phyloP scores from a whole-genome alignment of 2,329 filamentous ascomycete genomes.

The Iodosphaeria phyllophila region DNA sequence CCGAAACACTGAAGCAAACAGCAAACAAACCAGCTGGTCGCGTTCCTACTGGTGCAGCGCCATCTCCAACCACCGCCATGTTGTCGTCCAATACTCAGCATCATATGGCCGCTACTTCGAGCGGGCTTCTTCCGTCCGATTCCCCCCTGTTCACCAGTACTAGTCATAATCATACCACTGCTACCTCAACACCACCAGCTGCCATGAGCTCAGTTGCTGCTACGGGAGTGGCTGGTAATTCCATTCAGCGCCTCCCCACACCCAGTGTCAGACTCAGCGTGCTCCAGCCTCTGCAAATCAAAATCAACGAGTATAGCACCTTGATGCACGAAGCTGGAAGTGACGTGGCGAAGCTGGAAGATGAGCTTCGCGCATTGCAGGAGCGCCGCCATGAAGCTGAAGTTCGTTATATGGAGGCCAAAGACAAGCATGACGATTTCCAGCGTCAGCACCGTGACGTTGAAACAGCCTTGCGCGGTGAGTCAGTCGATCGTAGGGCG shows the following conservation, averaged over 20 bases:
- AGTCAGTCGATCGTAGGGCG: too few relatives aligned
- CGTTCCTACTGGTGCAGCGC: too few relatives aligned
- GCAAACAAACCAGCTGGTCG: too few relatives aligned
- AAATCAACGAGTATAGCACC: conserved; percentile 22
- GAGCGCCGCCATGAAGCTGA: conserved; percentile 21
- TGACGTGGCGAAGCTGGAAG: conserved; percentile 22
- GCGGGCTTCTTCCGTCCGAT: too few relatives aligned
- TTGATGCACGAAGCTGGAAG: conserved; percentile 22
- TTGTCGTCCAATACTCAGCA: too few relatives aligned
- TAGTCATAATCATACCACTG: too few relatives aligned
- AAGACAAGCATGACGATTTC: conserved; percentile 24
- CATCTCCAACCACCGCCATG: too few relatives aligned
- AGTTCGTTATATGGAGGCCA: conserved; percentile 21
- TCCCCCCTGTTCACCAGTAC: too few relatives aligned
- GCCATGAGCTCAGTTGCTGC: too few relatives aligned
- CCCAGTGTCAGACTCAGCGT: conserved; percentile 23
- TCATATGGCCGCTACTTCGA: too few relatives aligned
- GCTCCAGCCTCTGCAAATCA: conserved; percentile 23
- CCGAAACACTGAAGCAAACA: too few relatives aligned
- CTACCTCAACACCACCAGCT: too few relatives aligned
- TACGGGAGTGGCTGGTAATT: conserved; percentile 5
- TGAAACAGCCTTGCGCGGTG: conserved; percentile 21
- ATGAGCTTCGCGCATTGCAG: conserved; percentile 21
- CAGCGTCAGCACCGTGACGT: conserved; percentile 21
- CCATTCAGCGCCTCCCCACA: conserved; percentile 23